A percentile compares a stretch with the other conserved stretches of the same genome.
phyloP scores from a whole-genome alignment of 2,329 filamentous ascomycete species.

The Clarireedia monteithiana region DNA sequence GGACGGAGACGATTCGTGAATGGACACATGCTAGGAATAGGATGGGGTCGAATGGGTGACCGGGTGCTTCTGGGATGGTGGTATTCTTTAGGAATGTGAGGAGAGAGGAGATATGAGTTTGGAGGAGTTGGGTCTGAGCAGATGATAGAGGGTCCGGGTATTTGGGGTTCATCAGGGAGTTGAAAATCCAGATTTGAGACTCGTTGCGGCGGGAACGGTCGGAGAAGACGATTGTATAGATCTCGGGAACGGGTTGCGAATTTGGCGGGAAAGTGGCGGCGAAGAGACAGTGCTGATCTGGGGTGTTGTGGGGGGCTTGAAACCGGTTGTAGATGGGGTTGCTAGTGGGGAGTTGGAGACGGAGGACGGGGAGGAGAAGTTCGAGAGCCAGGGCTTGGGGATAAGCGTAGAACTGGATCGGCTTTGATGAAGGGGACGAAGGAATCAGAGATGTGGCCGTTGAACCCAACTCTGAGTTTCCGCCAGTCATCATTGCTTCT shows the following conservation, averaged over 20 bases:
- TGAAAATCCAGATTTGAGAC: slow-evolving; percentile 28
- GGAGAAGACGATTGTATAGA: slow-evolving; percentile 25
- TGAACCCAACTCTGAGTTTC: too few relatives aligned
- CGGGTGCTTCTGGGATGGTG: slow-evolving; percentile 23
- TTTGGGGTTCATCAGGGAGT: slow-evolving; percentile 15
- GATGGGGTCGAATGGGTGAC: slow-evolving; percentile 24
- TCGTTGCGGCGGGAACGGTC: slow-evolving; percentile 25
- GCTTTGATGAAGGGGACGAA: not conserved
- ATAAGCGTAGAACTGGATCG: slow-evolving; percentile 11
- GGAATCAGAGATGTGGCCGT: too few relatives aligned
- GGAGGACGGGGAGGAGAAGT: slow-evolving; percentile 19
- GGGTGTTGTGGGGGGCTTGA: slow-evolving; percentile 24
- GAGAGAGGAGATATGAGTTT: slow-evolving; percentile 10
- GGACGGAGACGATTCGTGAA: slow-evolving; percentile 9
- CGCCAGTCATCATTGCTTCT: too few relatives aligned
- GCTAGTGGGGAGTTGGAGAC: slow-evolving; percentile 21
- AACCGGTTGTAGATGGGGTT: slow-evolving; percentile 26
- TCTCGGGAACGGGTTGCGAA: slow-evolving; percentile 1
- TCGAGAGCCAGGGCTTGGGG: slow-evolving; percentile 16
- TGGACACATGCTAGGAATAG: slow-evolving; percentile 23
- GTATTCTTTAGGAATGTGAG: slow-evolving; percentile 19
- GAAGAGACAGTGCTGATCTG: slow-evolving; percentile 23
- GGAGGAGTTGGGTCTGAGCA: slow-evolving; percentile 4
- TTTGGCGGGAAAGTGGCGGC: slow-evolving; percentile 22
- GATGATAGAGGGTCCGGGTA: slow-evolving; percentile 10